Evolutionary conservation across 202 grass and related monocot species (phyloP).

Genomic region (Zoysia matrella): DNA sequence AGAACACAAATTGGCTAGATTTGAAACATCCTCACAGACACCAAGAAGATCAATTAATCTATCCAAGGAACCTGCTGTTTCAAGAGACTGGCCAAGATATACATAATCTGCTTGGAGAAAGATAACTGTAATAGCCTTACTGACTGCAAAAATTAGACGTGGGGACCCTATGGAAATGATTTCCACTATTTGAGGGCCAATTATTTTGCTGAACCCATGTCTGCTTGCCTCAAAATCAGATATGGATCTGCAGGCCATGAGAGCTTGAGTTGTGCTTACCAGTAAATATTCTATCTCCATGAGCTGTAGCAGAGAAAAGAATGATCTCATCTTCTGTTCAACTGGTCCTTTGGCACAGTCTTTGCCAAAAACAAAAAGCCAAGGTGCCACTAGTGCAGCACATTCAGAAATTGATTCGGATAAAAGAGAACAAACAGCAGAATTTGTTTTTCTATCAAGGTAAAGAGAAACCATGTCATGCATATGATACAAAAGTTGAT

Average conservation of each 20-base stretch:
- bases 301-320: slow-evolving; percentile 55
- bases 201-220: slow-evolving; percentile 55
- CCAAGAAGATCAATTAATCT: slow-evolving; percentile 52
- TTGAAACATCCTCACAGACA: slow-evolving; percentile 49
- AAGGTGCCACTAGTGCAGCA: slow-evolving; percentile 59
- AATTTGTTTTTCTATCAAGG: slow-evolving; percentile 57
- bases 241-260: slow-evolving; percentile 64
- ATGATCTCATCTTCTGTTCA: slow-evolving; percentile 58
- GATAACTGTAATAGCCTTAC: slow-evolving; percentile 49
- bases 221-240: slow-evolving; percentile 62
- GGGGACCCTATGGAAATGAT: slow-evolving; percentile 59
- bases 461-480: slow-evolving; percentile 79
- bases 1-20: slow-evolving; percentile 45
- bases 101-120: slow-evolving; percentile 54
- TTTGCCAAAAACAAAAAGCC: slow-evolving; percentile 77
- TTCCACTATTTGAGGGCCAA: slow-evolving; percentile 55
- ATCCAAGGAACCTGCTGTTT: slow-evolving; percentile 57
- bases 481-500: slow-evolving; percentile 60
- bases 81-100: slow-evolving; percentile 54
- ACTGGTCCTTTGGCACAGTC: slow-evolving; percentile 42
- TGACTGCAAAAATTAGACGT: slow-evolving; percentile 47
- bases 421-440: slow-evolving; percentile 52
- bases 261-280: slow-evolving; percentile 54
- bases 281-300: slow-evolving; percentile 52
- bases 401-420: slow-evolving; percentile 46